Conservation (phyloP, 257 asterid genomes). For the Przewalskia tangutica region DNA sequence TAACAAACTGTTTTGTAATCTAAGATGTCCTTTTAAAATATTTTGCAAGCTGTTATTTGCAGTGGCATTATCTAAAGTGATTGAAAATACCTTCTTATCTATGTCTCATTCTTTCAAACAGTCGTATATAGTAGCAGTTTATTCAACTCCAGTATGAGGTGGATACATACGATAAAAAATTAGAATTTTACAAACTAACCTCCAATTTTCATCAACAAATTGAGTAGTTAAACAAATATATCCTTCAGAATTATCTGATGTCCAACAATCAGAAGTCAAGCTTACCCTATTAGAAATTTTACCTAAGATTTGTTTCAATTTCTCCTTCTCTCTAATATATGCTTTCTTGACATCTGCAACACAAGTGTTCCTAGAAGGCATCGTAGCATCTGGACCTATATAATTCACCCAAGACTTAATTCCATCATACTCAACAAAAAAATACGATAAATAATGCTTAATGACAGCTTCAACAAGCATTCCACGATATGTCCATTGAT, state of each 20-base stretch:
- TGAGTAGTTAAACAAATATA: slow-evolving; percentile 2
- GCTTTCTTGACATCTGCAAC: background rate
- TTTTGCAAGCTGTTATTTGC: background rate
- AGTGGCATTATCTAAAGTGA: background rate
- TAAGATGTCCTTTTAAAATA: background rate
- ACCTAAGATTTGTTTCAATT: slow-evolving; percentile 2
- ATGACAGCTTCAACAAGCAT: background rate
- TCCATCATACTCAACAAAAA: background rate
- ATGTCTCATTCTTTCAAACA: background rate
- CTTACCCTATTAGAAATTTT: background rate
- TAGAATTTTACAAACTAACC: background rate
- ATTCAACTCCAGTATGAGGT: background rate
- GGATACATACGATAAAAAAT: background rate
- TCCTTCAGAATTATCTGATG: background rate
- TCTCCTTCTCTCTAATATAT: background rate
- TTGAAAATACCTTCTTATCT: background rate
- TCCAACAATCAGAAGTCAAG: slow-evolving; percentile 2
- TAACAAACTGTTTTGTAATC: background rate
- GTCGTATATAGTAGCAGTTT: background rate
- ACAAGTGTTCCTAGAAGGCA: background rate
- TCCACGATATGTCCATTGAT: background rate
- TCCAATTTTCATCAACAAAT: background rate
- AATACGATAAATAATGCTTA: background rate
- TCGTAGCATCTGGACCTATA: background rate
- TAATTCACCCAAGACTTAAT: background rate